Percentiles rank a stretch among this genome's conserved stretches.
These are phyloP conservation scores for Oryza brachyantha DNA, from an alignment of 176 grass and related monocot genomes.

Conservation along the genomic window DNA sequence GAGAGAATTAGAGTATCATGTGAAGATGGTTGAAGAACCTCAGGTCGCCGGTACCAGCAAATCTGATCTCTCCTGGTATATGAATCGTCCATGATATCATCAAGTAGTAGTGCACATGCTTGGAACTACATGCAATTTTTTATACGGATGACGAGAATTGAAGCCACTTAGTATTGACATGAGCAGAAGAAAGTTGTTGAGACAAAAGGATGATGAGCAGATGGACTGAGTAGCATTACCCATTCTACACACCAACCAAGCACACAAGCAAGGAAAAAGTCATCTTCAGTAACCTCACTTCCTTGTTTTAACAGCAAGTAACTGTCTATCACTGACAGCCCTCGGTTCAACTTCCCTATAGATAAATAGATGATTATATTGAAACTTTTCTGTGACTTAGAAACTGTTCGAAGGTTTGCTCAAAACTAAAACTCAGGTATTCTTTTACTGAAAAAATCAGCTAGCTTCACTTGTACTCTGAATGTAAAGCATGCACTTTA, in stretches of 20 bases:
- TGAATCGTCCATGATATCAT: constrained; percentile 64
- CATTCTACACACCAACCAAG: constrained; percentile 49
- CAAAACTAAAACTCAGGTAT: not conserved
- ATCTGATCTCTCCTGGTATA: constrained; percentile 55
- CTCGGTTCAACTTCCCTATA: constrained; percentile 44
- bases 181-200: not conserved
- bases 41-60: constrained; percentile 50
- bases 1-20: not conserved
- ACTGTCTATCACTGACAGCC: constrained; percentile 38
- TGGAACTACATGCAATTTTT: constrained; percentile 51
- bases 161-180: not conserved
- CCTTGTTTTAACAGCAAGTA: constrained; percentile 37
- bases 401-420: not conserved
- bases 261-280: constrained; percentile 37
- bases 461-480: not conserved
- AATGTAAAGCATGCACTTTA: not conserved
- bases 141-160: not conserved
- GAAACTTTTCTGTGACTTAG: not conserved
- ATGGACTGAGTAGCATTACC: constrained; percentile 14
- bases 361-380: not conserved
- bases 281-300: constrained; percentile 32
- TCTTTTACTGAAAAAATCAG: not conserved
- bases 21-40: constrained; percentile 35
- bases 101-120: constrained; percentile 55
- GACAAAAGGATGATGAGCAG: not conserved